Percentiles rank a stretch among this genome's conserved stretches.
Conservation (phyloP, 495 filamentous ascomycete genomes). For the Aspergillus mulundensis region DNA sequence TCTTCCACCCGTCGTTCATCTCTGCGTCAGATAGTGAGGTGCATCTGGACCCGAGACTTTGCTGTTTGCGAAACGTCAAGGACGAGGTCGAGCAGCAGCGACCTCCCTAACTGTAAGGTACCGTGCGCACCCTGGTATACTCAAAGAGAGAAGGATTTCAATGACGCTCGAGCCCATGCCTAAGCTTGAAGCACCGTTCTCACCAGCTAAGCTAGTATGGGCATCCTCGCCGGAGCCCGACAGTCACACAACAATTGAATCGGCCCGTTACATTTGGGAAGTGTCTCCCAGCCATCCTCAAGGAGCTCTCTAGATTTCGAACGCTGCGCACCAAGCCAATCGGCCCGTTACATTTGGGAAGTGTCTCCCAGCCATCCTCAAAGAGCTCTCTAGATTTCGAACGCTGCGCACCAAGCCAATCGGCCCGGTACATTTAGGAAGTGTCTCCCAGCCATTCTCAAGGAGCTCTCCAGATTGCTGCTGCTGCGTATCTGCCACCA, state of each 20-base stretch:
- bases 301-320: too few species aligned
- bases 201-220: not conserved
- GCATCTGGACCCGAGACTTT: not conserved
- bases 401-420: not conserved
- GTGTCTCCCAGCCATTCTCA: not conserved
- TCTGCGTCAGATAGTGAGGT: not conserved
- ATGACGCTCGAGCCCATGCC: not conserved
- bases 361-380: not conserved
- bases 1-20: not conserved
- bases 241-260: not conserved
- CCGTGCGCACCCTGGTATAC: too few species aligned
- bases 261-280: not conserved
- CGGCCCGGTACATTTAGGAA: not conserved
- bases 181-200: not conserved
- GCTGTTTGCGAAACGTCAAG: not conserved
- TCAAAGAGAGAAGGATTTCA: not conserved
- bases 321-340: not conserved
- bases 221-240: not conserved
- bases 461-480: not conserved
- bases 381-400: too few species aligned
- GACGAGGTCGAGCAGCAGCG: not conserved
- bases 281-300: not conserved
- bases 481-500: not conserved
- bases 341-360: not conserved
- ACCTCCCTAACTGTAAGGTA: not conserved